phyloP scores from a whole-genome alignment of 2,329 filamentous ascomycete genomes.

The Lasiodiplodia gonubiensis region DNA sequence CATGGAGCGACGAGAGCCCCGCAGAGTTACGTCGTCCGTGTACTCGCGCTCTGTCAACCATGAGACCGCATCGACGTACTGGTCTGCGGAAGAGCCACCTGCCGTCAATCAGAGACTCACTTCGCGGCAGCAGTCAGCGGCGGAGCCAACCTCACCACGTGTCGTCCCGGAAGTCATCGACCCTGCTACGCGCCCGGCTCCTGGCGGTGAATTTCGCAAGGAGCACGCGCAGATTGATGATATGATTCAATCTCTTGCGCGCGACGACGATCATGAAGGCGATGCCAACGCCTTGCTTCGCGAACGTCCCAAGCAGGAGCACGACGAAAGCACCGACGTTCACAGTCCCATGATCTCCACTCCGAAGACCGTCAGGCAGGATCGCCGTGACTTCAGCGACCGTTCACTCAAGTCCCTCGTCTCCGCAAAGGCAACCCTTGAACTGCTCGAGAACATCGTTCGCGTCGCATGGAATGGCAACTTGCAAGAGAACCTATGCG shows the following conservation, averaged over 20 bases:
- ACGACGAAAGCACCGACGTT: not conserved
- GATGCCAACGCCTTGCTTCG: not conserved
- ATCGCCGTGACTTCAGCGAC: slow-evolving; percentile 4
- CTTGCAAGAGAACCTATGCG: not conserved
- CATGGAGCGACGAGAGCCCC: not conserved
- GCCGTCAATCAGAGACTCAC: not conserved
- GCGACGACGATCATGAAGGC: not conserved
- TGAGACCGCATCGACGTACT: not conserved
- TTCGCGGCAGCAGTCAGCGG: not conserved
- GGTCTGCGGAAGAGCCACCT: not conserved
- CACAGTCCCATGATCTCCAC: not conserved
- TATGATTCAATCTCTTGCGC: not conserved
- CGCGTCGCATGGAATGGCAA: slow-evolving; percentile 7
- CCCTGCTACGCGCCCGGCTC: not conserved
- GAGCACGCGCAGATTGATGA: not conserved
- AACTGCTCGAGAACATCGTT: not conserved
- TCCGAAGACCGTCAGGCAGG: not conserved
- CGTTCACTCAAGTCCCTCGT: not conserved
- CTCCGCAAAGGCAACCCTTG: not conserved
- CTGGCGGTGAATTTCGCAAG: not conserved
- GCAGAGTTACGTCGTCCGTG: not conserved
- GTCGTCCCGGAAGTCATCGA: not conserved
- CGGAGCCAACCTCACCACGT: not conserved
- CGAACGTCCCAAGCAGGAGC: not conserved
- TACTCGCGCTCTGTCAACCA: slow-evolving; percentile 4